Percentiles rank a stretch among this genome's conserved stretches.
These are phyloP conservation scores for Conticribra weissflogii DNA, from an alignment of 108 stramenopile genomes.

Conservation along the genomic window DNA sequence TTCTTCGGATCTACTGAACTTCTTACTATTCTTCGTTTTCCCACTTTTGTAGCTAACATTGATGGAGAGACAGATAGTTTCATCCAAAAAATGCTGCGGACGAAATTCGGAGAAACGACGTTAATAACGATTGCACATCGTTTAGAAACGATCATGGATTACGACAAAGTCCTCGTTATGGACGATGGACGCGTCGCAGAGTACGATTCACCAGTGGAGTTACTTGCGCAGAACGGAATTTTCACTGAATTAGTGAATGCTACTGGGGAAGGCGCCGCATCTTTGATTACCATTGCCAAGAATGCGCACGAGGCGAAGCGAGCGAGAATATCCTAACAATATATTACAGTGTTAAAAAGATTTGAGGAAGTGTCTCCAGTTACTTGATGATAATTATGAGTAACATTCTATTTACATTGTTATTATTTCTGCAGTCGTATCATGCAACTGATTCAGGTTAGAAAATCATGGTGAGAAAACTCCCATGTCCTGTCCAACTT, in stretches of 20 bases:
- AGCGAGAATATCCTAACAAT: neutral
- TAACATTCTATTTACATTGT: neutral
- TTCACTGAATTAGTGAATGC: constrained; percentile 83
- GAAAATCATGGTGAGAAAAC: too few relatives aligned
- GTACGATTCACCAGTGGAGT: constrained; percentile 77
- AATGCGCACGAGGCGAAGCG: constrained; percentile 16
- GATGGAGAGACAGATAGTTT: constrained; percentile 86
- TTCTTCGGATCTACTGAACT: too few relatives aligned
- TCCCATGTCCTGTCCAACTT: too few relatives aligned
- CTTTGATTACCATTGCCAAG: constrained; percentile 42
- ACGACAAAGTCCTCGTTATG: constrained; percentile 90
- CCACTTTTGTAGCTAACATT: constrained; percentile 40
- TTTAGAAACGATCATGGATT: constrained; percentile 95
- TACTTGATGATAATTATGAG: neutral
- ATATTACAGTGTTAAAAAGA: too few relatives aligned
- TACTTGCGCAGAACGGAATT: constrained; percentile 70
- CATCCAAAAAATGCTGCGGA: constrained; percentile 89
- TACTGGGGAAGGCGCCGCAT: constrained; percentile 65
- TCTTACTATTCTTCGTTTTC: neutral
- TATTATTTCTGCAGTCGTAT: too few relatives aligned
- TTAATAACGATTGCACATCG: constrained; percentile 93
- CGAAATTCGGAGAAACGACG: constrained; percentile 82
- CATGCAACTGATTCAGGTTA: too few relatives aligned
- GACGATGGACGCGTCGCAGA: constrained; percentile 86
- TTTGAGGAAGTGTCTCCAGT: too few relatives aligned